Evolutionary conservation across 305 asterid genomes (phyloP), one percentile per base, ranked within the genome.

Genomic region (Solanum hybrid): DNA sequence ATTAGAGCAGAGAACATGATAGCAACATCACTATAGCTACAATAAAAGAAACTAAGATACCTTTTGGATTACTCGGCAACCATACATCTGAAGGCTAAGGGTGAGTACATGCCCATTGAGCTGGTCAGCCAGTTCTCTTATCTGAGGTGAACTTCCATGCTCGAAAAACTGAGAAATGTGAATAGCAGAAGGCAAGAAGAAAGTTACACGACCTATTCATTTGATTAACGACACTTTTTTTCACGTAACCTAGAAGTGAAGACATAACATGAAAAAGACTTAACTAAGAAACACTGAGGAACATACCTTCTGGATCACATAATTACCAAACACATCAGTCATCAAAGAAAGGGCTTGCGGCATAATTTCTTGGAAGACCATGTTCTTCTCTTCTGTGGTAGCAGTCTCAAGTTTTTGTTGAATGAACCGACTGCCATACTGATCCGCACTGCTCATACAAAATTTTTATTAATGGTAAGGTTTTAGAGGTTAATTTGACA

Each of bases 11-110:
- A 85, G 77, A 57, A 85, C 39, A 17, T 31, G 31, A 85, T 20
- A 51, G 10, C 12, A 17, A 84, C 22, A 85, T 57, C 77, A 31
- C 45, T 17, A 6, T 31, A 51, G 37, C 31, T 31, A 57, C n/a
- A 76, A 91, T n/a, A 41, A 57, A 41, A 83, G 84, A 68, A 39
- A 57, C 32, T 31, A 51, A 78, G 83, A 87, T 93, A 96, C 98
- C 98, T 96, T 96, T 90, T 95, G 98, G 89, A 95, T 95, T 87
- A 96, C 98, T 68, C 98, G 94, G 92, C 98, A 96, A 29, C 98
- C 98, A 93, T 95, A 95, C 98, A 95, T 96, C 89, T 96, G 97
- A 89, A 96, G 97, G 93, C 98, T 95, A 70, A 96, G 95, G 88
- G 93, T 92, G 83, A 95, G 93, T 68, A 96, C 96, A 86, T 96